Percentiles rank a stretch among this genome's conserved stretches.
phyloP scores from a whole-genome alignment of 1,284 basidiomycete genomes.

The Fomitopsis schrenkii region DNA sequence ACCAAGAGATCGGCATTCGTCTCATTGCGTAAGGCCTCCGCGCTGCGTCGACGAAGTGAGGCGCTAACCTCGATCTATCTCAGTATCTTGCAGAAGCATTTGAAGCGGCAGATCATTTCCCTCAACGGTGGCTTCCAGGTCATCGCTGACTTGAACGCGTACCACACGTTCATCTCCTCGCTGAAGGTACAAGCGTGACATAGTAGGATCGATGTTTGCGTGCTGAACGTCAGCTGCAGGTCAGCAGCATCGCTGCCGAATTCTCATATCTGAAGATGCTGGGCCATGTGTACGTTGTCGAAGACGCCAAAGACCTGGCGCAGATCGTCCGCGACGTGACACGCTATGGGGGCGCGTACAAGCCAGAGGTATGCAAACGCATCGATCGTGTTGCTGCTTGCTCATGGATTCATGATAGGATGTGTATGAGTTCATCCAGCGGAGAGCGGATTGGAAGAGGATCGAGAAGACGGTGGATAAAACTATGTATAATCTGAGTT shows the following conservation, averaged over 20 bases:
- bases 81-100: constrained; percentile 93
- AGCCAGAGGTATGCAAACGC: constrained; percentile 69
- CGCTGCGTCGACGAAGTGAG: background rate
- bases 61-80: background rate
- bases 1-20: constrained; percentile 94
- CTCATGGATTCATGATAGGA: constrained; percentile 45
- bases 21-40: constrained; percentile 68
- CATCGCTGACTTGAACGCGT: constrained; percentile 93
- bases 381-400: background rate
- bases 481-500: constrained; percentile 91
- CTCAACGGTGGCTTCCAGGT: constrained; percentile 92
- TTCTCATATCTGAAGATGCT: constrained; percentile 96
- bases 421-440: constrained; percentile 91
- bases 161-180: constrained; percentile 83
- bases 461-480: constrained; percentile 95
- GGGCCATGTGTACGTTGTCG: constrained; percentile 91
- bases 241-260: constrained; percentile 68
- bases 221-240: background rate
- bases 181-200: constrained; percentile 55
- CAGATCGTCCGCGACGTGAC: constrained; percentile 94
- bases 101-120: constrained; percentile 96
- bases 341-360: constrained; percentile 88
- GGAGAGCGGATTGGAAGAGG: constrained; percentile 94
- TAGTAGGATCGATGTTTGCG: background rate
- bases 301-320: constrained; percentile 91